Evolutionary conservation across 192 early-diverging fungal species (phyloP).

Genomic region (Rhizophagus sp.): DNA sequence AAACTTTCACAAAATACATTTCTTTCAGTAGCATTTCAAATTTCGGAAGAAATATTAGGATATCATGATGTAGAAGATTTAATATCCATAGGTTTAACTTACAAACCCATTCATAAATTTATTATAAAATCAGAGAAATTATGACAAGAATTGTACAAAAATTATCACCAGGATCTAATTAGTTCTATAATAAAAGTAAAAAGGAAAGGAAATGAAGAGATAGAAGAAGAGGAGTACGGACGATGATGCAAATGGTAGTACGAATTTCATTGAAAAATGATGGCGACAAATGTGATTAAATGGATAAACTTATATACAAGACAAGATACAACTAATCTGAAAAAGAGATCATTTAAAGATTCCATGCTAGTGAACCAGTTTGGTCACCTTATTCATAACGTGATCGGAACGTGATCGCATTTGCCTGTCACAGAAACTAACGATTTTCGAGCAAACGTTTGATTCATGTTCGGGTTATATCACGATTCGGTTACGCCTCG

Average conservation of each 20-base stretch:
- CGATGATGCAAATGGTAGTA: background rate
- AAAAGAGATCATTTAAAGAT: no score
- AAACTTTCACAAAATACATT: constrained; percentile 28
- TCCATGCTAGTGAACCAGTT: no score
- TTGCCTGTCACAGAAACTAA: no score
- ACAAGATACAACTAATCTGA: background rate
- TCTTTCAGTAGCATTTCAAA: constrained; percentile 15
- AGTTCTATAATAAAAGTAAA: background rate
- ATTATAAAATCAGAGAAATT: background rate
- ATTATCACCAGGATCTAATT: background rate
- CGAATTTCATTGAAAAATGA: background rate
- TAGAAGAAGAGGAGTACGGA: background rate
- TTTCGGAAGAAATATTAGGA: constrained; percentile 18
- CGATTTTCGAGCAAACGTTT: no score
- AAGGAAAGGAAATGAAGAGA: background rate
- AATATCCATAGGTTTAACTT: constrained; percentile 14
- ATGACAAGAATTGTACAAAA: constrained; percentile 11
- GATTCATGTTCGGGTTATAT: no score
- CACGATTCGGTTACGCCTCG: no score
- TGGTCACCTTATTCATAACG: no score
- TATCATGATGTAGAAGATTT: constrained; percentile 23
- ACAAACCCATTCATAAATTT: constrained; percentile 19
- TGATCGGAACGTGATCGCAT: no score
- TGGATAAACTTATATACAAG: background rate
- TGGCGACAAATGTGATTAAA: background rate